Evolutionary conservation across 371 early-diverging fungal species (phyloP).

Genomic region (Vittaforma corneae): DNA sequence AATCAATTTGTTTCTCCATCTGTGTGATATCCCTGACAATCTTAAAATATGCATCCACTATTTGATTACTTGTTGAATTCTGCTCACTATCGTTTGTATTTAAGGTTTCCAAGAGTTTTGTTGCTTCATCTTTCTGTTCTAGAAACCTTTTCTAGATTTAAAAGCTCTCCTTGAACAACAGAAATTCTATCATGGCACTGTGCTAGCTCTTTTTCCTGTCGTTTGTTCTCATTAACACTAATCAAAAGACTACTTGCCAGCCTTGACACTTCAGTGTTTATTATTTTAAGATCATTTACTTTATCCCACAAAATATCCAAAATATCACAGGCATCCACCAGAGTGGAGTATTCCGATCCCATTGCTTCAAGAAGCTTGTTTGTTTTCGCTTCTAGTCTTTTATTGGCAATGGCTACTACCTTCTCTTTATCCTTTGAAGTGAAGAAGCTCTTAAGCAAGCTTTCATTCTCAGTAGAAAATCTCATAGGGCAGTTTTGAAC

Average conservation of each 20-base stretch:
- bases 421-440: background rate
- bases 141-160: background rate
- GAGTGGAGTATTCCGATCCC: slow-evolving; percentile 30
- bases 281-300: slow-evolving; percentile 13
- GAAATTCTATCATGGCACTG: slow-evolving; percentile 22
- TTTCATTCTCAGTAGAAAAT: slow-evolving; percentile 8
- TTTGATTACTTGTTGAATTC: background rate
- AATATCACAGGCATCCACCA: slow-evolving; percentile 35
- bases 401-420: background rate
- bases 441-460: background rate
- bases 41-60: background rate
- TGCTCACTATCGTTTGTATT: no score
- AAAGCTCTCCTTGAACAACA: slow-evolving; percentile 5
- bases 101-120: no score
- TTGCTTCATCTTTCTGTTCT: slow-evolving; percentile 6
- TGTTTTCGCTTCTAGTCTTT: slow-evolving; percentile 31
- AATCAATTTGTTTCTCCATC: background rate
- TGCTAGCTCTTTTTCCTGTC: slow-evolving; percentile 3
- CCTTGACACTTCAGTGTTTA: slow-evolving; percentile 2
- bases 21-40: background rate
- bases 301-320: slow-evolving; percentile 20
- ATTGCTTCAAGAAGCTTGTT: slow-evolving; percentile 22
- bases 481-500: background rate
- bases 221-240: no score
- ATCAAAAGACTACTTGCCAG: slow-evolving; percentile 8